Percentiles rank a stretch among this genome's conserved stretches.
Evolutionary conservation across 2,329 filamentous ascomycete species (phyloP).

Genomic region (Nothophoma quercina): DNA sequence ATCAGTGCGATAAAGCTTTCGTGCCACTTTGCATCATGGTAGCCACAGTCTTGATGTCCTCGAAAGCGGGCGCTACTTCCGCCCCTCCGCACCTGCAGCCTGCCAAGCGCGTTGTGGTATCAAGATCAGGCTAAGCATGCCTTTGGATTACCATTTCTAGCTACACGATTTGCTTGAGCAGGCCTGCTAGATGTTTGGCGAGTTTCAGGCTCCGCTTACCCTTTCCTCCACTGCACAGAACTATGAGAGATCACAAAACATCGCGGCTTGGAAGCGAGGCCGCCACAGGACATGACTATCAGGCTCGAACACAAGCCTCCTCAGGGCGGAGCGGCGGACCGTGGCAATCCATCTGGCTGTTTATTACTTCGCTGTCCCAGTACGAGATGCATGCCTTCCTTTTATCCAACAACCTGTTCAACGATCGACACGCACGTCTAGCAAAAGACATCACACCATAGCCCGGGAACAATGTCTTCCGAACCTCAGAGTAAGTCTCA

Average conservation of each 20-base stretch:
- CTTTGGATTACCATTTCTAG: constrained; percentile 4
- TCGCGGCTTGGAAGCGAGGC: constrained; percentile 17
- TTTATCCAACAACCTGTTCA: constrained; percentile 33
- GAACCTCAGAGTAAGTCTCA: constrained; percentile 42
- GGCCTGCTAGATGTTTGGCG: constrained; percentile 32
- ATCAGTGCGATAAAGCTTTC: constrained; percentile 15
- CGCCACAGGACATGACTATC: constrained; percentile 22
- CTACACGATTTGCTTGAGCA: constrained; percentile 13
- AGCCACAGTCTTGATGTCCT: not conserved
- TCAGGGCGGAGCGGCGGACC: constrained; percentile 21
- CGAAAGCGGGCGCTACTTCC: constrained; percentile 3
- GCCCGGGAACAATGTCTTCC: constrained; percentile 42
- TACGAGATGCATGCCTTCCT: constrained; percentile 29
- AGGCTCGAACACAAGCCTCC: constrained; percentile 18
- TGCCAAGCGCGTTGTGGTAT: constrained; percentile 29
- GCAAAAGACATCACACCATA: constrained; percentile 22
- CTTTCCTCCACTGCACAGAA: constrained; percentile 20
- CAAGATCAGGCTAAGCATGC: constrained; percentile 30
- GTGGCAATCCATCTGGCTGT: constrained; percentile 33
- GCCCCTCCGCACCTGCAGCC: constrained; percentile 31
- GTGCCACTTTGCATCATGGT: not conserved
- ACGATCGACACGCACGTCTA: constrained; percentile 26
- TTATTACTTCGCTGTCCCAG: constrained; percentile 44
- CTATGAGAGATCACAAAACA: constrained; percentile 20
- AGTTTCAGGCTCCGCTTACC: constrained; percentile 40